These are phyloP conservation scores for Ogataea ramenticola DNA, from an alignment of 805 yeast species.

Conservation along the genomic window DNA sequence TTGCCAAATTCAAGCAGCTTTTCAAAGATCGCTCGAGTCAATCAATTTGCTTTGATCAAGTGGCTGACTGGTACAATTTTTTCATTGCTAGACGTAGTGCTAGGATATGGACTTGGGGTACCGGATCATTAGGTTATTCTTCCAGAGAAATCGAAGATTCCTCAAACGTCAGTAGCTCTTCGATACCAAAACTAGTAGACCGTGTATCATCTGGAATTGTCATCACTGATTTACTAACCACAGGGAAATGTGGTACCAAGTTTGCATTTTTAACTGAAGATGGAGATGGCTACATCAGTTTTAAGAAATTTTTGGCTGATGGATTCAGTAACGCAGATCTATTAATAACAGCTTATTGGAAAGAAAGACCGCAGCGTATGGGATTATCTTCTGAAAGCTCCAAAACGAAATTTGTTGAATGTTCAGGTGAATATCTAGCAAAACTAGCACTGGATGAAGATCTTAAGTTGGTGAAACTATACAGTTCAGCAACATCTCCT, in stretches of 20 bases:
- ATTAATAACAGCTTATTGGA: too few species aligned
- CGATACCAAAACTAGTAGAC: slow-evolving; percentile 1
- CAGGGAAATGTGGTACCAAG: slow-evolving; percentile 8
- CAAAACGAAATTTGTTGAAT: not conserved
- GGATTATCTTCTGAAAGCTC: not conserved
- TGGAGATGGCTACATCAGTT: slow-evolving; percentile 7
- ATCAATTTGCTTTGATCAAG: not conserved
- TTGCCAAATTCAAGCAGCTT: not conserved
- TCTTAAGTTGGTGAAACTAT: not conserved
- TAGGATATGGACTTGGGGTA: not conserved
- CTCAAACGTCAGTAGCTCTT: too few species aligned
- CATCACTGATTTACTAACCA: slow-evolving; percentile 4
- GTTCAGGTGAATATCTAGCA: slow-evolving; percentile 5
- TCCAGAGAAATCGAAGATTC: not conserved
- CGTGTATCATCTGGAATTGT: slow-evolving; percentile 5
- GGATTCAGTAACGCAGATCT: not conserved
- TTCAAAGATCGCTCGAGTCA: not conserved
- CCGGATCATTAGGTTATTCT: not conserved
- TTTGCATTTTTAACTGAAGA: slow-evolving; percentile 8
- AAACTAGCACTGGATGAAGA: not conserved
- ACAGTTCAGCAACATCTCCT: slow-evolving; percentile 7
- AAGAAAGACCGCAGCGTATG: too few species aligned
- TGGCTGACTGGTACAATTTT: not conserved
- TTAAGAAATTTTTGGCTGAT: slow-evolving; percentile 4
- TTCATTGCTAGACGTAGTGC: not conserved